Evolutionary conservation across 129 eudicot species (phyloP).

Genomic region (Deinandra increscens): DNA sequence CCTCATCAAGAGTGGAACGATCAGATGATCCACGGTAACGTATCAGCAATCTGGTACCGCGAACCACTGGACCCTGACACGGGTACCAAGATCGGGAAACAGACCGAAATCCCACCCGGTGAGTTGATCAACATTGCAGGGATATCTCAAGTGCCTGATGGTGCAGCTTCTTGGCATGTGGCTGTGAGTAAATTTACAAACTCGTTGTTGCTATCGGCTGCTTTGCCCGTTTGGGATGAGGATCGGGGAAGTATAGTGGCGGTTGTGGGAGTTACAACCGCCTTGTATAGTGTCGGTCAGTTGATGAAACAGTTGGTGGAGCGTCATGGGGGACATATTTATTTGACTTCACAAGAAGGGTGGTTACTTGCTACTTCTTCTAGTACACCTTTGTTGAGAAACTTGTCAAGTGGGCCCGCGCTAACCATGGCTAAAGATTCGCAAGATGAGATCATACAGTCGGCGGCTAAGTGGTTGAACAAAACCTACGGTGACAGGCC

Average conservation of each 20-base stretch:
- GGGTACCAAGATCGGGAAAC: slow-evolving; percentile 63
- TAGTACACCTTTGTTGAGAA: slow-evolving; percentile 62
- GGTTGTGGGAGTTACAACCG: slow-evolving; percentile 90
- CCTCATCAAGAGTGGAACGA: slow-evolving; percentile 83
- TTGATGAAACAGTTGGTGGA: slow-evolving; percentile 89
- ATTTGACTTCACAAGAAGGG: slow-evolving; percentile 89
- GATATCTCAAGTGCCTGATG: slow-evolving; percentile 90
- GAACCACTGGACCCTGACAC: slow-evolving; percentile 80
- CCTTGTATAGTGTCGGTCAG: slow-evolving; percentile 86
- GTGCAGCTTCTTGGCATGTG: slow-evolving; percentile 93
- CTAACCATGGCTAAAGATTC: slow-evolving; percentile 90
- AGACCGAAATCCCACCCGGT: slow-evolving; percentile 69
- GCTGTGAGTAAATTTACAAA: slow-evolving; percentile 78
- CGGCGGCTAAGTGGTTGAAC: slow-evolving; percentile 73
- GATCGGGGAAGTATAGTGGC: slow-evolving; percentile 71
- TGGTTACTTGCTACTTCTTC: slow-evolving; percentile 94
- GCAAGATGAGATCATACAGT: slow-evolving; percentile 57
- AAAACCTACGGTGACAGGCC: slow-evolving; percentile 45
- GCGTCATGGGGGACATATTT: slow-evolving; percentile 81
- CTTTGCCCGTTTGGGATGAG: slow-evolving; percentile 79
- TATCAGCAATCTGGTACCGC: slow-evolving; percentile 84
- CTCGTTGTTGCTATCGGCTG: slow-evolving; percentile 91
- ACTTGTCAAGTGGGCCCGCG: slow-evolving; percentile 54
- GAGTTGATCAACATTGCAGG: slow-evolving; percentile 88
- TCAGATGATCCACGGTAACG: slow-evolving; percentile 60